These are phyloP conservation scores for Pythium sp. DNA, from an alignment of 352 stramenopile species.

Conservation along the genomic window DNA sequence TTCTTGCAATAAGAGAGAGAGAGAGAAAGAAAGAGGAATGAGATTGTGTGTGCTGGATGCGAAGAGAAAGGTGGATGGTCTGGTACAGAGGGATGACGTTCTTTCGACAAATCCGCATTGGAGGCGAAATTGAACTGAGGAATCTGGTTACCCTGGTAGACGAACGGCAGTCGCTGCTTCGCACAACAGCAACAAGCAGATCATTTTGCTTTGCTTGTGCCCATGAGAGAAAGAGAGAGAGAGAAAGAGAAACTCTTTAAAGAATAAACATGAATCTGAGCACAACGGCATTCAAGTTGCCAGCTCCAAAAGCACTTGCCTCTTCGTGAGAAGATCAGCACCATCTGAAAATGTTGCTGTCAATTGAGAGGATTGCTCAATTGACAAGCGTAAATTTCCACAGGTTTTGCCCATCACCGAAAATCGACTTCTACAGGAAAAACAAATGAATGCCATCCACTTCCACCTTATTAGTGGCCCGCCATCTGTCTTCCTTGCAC, in stretches of 20 bases:
- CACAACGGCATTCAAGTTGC: background rate
- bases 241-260: background rate
- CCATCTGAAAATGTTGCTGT: too few species aligned
- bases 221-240: background rate
- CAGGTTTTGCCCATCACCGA: too few species aligned
- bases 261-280: background rate
- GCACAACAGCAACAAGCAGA: conserved; percentile 12
- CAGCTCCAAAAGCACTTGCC: background rate
- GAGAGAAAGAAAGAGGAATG: background rate
- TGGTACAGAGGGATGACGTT: conserved; percentile 65
- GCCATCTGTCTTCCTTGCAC: background rate
- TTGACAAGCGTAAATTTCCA: too few species aligned
- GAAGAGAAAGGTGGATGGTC: conserved; percentile 11
- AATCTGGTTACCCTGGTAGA: conserved; percentile 29
- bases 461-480: background rate
- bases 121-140: conserved; percentile 75
- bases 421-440: too few species aligned
- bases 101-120: conserved; percentile 68
- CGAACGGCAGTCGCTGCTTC: conserved; percentile 13
- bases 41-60: conserved; percentile 6
- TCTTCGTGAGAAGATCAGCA: background rate
- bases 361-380: too few species aligned
- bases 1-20: background rate
- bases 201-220: background rate
- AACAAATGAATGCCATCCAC: background rate